Evolutionary conservation across 139 green algal genomes (phyloP).

Genomic region (Limnomonas spitsbergensis): DNA sequence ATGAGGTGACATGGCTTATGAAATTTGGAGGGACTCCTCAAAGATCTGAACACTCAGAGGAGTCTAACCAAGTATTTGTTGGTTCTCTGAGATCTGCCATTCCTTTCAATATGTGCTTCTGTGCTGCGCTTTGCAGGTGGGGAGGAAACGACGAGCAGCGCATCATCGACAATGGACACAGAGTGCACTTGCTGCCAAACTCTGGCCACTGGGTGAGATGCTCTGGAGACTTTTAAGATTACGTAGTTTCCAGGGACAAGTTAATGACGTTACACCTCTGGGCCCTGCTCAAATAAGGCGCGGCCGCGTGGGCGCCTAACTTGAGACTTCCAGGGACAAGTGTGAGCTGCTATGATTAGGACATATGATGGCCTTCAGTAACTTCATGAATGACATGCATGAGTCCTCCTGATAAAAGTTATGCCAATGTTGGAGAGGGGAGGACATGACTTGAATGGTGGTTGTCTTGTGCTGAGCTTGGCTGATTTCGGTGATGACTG

Average conservation of each 20-base stretch:
- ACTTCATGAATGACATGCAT: background rate
- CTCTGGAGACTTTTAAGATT: background rate
- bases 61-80: background rate
- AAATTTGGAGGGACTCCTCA: background rate
- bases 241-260: too few relatives aligned
- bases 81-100: background rate
- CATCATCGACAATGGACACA: constrained; percentile 61
- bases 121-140: constrained; percentile 34
- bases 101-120: background rate
- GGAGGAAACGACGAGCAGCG: constrained; percentile 47
- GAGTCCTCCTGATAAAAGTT: background rate
- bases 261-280: too few relatives aligned
- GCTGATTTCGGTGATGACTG: too few relatives aligned
- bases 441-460: background rate
- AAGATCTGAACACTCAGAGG: background rate
- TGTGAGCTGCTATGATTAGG: too few relatives aligned
- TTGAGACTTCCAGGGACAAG: too few relatives aligned
- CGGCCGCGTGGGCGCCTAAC: background rate
- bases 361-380: too few relatives aligned
- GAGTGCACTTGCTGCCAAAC: constrained; percentile 73
- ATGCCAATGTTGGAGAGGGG: background rate
- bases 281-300: background rate
- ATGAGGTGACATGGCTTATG: background rate
- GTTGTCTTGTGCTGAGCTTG: background rate
- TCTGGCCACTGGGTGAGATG: constrained; percentile 64